Evolutionary conservation across 805 yeast genomes (phyloP).

Genomic region (Zygotorulaspora chibaensis): DNA sequence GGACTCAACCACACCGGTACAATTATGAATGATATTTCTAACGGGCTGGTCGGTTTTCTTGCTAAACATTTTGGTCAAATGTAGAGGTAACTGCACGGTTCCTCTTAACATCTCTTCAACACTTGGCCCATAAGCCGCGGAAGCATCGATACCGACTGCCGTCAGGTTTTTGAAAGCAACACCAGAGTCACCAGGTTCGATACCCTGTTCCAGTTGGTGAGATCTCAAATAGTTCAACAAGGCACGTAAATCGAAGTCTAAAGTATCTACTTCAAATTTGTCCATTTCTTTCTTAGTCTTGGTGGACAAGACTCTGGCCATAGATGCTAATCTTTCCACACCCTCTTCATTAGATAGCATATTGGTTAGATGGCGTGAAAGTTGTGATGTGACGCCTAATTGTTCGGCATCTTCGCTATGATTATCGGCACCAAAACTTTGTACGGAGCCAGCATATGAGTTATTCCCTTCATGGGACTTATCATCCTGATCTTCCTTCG

Average conservation of each 20-base stretch:
- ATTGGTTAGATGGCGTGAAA: constrained; percentile 31
- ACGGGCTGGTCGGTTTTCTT: constrained; percentile 34
- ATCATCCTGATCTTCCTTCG: constrained; percentile 18
- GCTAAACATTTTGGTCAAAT: constrained; percentile 21
- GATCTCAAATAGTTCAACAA: constrained; percentile 40
- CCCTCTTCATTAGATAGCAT: constrained; percentile 36
- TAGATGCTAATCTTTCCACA: constrained; percentile 41
- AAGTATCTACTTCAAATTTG: constrained; percentile 40
- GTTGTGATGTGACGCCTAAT: constrained; percentile 25
- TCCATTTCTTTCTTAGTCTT: constrained; percentile 45
- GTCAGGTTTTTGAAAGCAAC: constrained; percentile 43
- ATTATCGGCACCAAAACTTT: constrained; percentile 18
- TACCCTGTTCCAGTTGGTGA: constrained; percentile 42
- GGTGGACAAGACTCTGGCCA: constrained; percentile 48
- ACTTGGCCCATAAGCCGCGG: constrained; percentile 48
- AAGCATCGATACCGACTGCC: constrained; percentile 48
- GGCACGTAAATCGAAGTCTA: constrained; percentile 45
- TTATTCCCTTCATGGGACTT: constrained; percentile 18
- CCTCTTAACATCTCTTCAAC: constrained; percentile 42
- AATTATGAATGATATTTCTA: constrained; percentile 39
- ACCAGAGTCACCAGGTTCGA: constrained; percentile 49
- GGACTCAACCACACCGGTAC: constrained; percentile 42
- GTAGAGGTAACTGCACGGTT: constrained; percentile 28
- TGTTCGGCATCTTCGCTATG: constrained; percentile 20
- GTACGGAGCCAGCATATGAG: constrained; percentile 27